Percentiles rank a stretch among this genome's conserved stretches.
Conservation (phyloP, 176 grass and related monocot species). For the Oryza glaberrima region DNA sequence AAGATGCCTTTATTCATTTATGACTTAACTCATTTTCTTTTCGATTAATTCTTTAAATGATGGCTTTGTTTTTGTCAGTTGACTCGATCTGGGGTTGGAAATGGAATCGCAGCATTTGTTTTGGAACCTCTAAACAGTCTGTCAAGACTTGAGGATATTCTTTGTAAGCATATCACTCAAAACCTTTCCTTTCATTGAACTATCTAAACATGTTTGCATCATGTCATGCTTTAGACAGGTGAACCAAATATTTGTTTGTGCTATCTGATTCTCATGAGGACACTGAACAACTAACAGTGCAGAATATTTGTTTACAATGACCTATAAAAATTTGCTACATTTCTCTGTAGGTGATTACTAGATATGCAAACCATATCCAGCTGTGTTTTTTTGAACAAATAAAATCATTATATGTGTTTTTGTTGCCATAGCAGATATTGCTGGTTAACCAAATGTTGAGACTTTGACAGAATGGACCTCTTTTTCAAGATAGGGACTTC, state of each 20-base stretch:
- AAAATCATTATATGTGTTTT: neutral
- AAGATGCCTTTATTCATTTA: slow-evolving; percentile 10
- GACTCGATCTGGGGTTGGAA: slow-evolving; percentile 1
- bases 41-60: neutral
- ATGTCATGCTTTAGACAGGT: neutral
- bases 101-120: neutral
- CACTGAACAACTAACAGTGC: neutral
- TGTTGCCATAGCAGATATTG: neutral
- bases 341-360: slow-evolving; percentile 13
- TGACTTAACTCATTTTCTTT: slow-evolving; percentile 32
- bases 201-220: neutral
- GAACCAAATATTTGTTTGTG: neutral
- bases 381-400: slow-evolving; percentile 5
- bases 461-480: neutral
- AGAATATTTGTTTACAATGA: neutral
- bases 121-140: neutral
- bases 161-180: slow-evolving; percentile 4
- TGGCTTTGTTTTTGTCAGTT: slow-evolving; percentile 21
- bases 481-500: neutral
- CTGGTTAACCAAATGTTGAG: slow-evolving; percentile 8
- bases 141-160: slow-evolving; percentile 15
- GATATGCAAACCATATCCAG: neutral
- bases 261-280: neutral
- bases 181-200: neutral
- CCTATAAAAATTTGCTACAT: neutral